Base-by-base conservation (phyloP, 75 land plant species). In the Sequoia sempervirens region DNA sequence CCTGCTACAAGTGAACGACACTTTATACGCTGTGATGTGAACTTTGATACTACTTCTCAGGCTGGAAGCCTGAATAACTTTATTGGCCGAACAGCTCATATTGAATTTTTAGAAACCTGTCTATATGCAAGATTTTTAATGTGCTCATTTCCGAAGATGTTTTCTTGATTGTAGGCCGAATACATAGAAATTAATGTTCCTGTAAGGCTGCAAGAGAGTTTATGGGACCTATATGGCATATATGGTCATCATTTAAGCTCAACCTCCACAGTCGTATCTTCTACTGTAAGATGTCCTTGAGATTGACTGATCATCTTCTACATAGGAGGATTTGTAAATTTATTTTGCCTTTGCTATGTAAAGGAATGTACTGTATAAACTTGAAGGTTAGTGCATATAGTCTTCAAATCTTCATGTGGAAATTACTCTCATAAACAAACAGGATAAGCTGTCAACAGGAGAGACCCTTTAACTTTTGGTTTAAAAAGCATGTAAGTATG, bases 31-130 rank as follows among this genome's bases (percentile, higher is more conserved):
- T 95, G 97, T 84, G 97, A 95, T 83, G 96, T 95, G 47, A 95
- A 92, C 86, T 95, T 95, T 82, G 92, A 92, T 46, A 88, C 87
- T 13, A 88, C 96, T 34, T 12, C 88, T 4, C 94, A 92, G 52
- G 90, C 91, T 18, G 84, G 90, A 61, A 94, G 83, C 72, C 79
- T 95, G 85, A 94, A 95, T 79, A 89, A 91, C 76, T 52, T 92
- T 30, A 95, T 95, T 81, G 97, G 97, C 26, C 89, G 97, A 41
- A 94, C 97, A 61, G 97, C 97, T 43, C 97, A 95, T 84, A 95
- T 95, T 34, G 97, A 95, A 88, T 95, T 95, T 74, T 85, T 95
- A 18, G 97, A 95, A 83, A 88, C 92, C 28, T 94, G 93, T 83
- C 82, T 87, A 43, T 95, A 91, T 92, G 91, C 90, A 40, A 90